phyloP scores from a whole-genome alignment of 192 early-diverging fungal genomes.

The Coemansia sp. region DNA sequence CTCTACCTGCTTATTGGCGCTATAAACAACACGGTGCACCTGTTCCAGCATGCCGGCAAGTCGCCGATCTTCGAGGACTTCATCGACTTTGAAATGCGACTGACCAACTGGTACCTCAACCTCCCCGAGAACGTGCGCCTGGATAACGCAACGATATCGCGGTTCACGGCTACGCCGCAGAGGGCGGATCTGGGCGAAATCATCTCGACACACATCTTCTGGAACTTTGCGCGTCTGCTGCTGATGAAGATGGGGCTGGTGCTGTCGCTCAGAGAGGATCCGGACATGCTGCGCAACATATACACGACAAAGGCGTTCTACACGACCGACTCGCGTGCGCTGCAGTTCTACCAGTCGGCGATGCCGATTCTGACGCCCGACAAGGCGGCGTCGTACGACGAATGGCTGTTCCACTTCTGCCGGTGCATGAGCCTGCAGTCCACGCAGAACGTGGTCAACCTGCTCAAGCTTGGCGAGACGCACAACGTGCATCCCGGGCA shows the following conservation, averaged over 20 bases:
- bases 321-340: constrained; percentile 39
- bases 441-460: constrained; percentile 49
- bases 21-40: constrained; percentile 41
- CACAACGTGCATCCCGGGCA: constrained; percentile 48
- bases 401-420: constrained; percentile 57
- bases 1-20: constrained; percentile 46
- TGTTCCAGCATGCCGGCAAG: constrained; percentile 44
- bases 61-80: constrained; percentile 41
- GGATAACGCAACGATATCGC: constrained; percentile 37
- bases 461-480: constrained; percentile 46
- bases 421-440: constrained; percentile 56
- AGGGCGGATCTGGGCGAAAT: constrained; percentile 51
- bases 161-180: constrained; percentile 42
- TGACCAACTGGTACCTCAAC: constrained; percentile 46
- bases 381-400: constrained; percentile 46
- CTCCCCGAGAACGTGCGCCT: constrained; percentile 45
- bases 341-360: constrained; percentile 48
- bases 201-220: constrained; percentile 48
- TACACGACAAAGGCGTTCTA: constrained; percentile 50
- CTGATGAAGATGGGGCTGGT: constrained; percentile 56
- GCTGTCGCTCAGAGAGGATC: constrained; percentile 45
- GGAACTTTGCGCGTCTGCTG: constrained; percentile 54
- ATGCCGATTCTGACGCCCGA: constrained; percentile 54
- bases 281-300: constrained; percentile 49
- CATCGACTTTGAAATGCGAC: constrained; percentile 52